These are phyloP conservation scores for Candida ipomoeae DNA, from an alignment of 805 yeast genomes.

Conservation along the genomic window DNA sequence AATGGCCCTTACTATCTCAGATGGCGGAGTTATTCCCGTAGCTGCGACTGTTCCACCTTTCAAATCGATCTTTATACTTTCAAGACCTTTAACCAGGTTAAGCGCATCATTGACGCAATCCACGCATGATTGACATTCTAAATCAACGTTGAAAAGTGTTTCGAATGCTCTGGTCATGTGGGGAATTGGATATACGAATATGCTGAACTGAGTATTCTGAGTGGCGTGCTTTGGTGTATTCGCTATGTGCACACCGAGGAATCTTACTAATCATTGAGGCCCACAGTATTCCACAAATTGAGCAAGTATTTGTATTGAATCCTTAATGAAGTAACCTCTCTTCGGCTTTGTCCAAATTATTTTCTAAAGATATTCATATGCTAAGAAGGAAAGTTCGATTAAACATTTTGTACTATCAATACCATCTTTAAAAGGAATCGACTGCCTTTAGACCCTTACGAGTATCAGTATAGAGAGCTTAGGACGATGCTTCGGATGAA, in stretches of 20 bases:
- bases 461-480: too few relatives aligned
- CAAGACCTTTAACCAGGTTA: conserved; percentile 46
- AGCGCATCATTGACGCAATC: conserved; percentile 55
- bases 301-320: neutral
- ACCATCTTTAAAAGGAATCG: too few relatives aligned
- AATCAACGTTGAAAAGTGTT: conserved; percentile 81
- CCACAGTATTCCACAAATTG: neutral
- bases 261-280: neutral
- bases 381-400: too few relatives aligned
- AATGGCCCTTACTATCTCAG: conserved; percentile 61
- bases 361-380: too few relatives aligned
- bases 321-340: too few relatives aligned
- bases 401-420: too few relatives aligned
- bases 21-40: conserved; percentile 71
- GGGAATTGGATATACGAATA: neutral
- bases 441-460: too few relatives aligned
- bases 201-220: neutral
- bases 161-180: conserved; percentile 30
- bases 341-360: too few relatives aligned
- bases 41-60: conserved; percentile 60
- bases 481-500: too few relatives aligned
- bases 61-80: conserved; percentile 53
- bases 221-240: neutral
- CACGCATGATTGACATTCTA: conserved; percentile 75
- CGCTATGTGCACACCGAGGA: neutral